phyloP scores from a whole-genome alignment of 2,329 filamentous ascomycete genomes.

The Trichophyton verrucosum region DNA sequence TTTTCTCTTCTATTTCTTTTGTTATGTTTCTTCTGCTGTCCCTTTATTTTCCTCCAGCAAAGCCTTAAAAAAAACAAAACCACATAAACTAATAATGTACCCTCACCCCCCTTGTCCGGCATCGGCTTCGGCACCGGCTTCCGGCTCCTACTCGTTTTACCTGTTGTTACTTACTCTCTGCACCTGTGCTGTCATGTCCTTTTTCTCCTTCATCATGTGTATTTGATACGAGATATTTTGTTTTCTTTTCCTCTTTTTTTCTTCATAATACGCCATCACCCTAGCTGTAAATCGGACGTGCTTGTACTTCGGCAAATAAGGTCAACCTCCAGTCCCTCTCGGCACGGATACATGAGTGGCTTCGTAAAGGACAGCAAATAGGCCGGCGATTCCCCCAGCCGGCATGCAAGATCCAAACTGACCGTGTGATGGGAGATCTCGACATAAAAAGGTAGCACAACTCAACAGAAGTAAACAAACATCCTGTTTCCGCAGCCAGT shows the following conservation, averaged over 20 bases:
- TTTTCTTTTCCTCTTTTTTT: constrained; percentile 1
- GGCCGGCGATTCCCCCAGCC: neutral
- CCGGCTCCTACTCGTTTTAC: constrained; percentile 1
- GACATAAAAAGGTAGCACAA: no score
- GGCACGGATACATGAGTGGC: no score
- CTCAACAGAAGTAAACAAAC: no score
- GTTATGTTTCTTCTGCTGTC: neutral
- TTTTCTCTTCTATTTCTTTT: neutral
- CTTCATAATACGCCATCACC: neutral
- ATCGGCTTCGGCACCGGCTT: constrained; percentile 5
- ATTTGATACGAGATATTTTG: constrained; percentile 4
- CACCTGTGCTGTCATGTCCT: neutral
- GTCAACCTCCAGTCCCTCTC: neutral
- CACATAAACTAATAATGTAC: neutral
- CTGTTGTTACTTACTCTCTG: no score
- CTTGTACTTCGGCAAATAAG: neutral
- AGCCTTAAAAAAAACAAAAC: neutral
- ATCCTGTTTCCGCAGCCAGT: neutral
- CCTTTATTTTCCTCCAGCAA: neutral
- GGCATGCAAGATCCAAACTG: neutral
- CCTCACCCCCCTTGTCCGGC: constrained; percentile 2
- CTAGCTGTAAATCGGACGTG: neutral
- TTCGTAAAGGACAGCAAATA: neutral
- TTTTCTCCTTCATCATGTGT: neutral
- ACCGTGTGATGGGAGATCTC: no score